These are phyloP conservation scores for Tetrastigma voinierianum DNA, from an alignment of 164 flowering plant species.

Conservation along the genomic window DNA sequence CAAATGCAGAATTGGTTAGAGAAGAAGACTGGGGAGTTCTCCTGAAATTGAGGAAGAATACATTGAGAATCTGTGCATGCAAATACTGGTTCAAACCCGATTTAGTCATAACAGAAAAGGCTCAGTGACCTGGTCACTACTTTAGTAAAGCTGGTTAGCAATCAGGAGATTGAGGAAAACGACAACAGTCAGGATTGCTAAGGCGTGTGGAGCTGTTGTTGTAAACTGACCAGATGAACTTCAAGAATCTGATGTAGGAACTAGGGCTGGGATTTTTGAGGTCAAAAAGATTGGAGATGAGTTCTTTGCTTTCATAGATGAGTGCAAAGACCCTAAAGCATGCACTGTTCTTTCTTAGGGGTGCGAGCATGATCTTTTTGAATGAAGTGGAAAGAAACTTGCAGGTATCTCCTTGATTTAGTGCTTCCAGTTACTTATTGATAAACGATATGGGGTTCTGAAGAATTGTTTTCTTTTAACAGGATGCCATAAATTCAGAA, in stretches of 20 bases:
- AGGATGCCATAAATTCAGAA: conserved; percentile 99
- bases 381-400: conserved; percentile 97
- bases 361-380: conserved; percentile 92
- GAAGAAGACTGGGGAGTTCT: conserved; percentile 94
- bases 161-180: conserved; percentile 91
- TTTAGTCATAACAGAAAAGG: conserved; percentile 85
- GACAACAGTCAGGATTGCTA: conserved; percentile 97
- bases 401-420: conserved; percentile 51
- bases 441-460: conserved; percentile 1
- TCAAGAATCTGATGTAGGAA: conserved; percentile 96
- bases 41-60: conserved; percentile 91
- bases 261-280: conserved; percentile 92
- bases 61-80: conserved; percentile 67
- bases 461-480: conserved; percentile 6
- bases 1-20: conserved; percentile 87
- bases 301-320: conserved; percentile 82
- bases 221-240: conserved; percentile 94
- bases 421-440: no score
- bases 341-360: conserved; percentile 91
- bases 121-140: conserved; percentile 93
- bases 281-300: conserved; percentile 96
- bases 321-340: conserved; percentile 93
- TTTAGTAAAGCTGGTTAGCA: conserved; percentile 90
- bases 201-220: conserved; percentile 95
- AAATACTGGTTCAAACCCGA: conserved; percentile 90